A percentile compares a stretch with the other conserved stretches of the same genome.
phyloP scores from a whole-genome alignment of 768 basidiomycete species.

The Albatrellus ellisii region DNA sequence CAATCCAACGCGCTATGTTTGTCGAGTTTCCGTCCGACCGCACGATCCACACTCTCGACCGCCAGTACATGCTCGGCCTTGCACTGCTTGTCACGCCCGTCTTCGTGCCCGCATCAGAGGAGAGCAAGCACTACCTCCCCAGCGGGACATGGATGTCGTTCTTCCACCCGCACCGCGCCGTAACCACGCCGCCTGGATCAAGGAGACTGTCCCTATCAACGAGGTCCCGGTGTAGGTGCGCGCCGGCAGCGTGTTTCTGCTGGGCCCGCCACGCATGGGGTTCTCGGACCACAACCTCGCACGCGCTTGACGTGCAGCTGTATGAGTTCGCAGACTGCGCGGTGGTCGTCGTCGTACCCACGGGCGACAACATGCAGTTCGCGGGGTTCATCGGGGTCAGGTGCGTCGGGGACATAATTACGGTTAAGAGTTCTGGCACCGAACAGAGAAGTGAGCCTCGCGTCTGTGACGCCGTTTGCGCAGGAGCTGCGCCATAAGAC shows the following conservation, averaged over 20 bases:
- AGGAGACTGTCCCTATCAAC: slow-evolving; percentile 47
- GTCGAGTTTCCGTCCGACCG: slow-evolving; percentile 47
- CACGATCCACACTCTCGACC: slow-evolving; percentile 45
- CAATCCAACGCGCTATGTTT: slow-evolving; percentile 54
- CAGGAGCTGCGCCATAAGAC: slow-evolving; percentile 2
- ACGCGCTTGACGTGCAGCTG: slow-evolving; percentile 34
- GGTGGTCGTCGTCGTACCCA: slow-evolving; percentile 26
- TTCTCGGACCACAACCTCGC: slow-evolving; percentile 49
- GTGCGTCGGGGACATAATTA: slow-evolving; percentile 14
- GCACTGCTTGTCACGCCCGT: slow-evolving; percentile 51
- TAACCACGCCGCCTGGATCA: slow-evolving; percentile 48
- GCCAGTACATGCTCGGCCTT: slow-evolving; percentile 47
- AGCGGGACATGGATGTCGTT: slow-evolving; percentile 49
- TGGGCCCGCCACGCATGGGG: slow-evolving; percentile 38
- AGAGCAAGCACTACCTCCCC: slow-evolving; percentile 47
- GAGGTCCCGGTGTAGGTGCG: slow-evolving; percentile 58
- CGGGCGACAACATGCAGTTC: slow-evolving; percentile 26
- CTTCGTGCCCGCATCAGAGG: slow-evolving; percentile 38
- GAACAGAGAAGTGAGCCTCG: not conserved
- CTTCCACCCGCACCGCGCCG: slow-evolving; percentile 38
- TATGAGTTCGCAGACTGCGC: slow-evolving; percentile 39
- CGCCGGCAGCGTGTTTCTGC: slow-evolving; percentile 38
- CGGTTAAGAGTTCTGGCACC: not conserved
- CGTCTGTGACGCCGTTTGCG: slow-evolving; percentile 9
- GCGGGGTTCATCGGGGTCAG: slow-evolving; percentile 29